phyloP scores from a whole-genome alignment of 139 green algal species.

The Gonium pectorale region DNA sequence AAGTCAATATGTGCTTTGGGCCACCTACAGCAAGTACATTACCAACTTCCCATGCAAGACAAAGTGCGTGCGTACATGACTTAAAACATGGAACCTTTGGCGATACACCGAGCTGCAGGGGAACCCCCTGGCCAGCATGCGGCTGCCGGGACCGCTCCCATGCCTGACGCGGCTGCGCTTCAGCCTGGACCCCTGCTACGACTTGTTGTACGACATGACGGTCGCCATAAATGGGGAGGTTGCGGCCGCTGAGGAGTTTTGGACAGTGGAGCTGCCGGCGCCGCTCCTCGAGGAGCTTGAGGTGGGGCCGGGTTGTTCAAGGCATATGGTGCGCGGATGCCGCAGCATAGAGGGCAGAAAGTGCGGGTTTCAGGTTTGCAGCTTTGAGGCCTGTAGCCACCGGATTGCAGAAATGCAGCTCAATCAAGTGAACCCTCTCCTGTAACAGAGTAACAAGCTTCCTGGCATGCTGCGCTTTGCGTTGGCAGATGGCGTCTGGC shows the following conservation, averaged over 20 bases:
- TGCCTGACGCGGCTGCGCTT: conserved; percentile 11
- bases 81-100: no score
- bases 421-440: neutral
- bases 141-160: neutral
- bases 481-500: neutral
- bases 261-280: neutral
- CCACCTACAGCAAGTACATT: no score
- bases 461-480: neutral
- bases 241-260: conserved; percentile 20
- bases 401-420: neutral
- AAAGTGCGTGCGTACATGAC: no score
- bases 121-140: conserved; percentile 20
- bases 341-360: neutral
- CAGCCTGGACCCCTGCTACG: conserved; percentile 19
- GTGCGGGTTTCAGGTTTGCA: neutral
- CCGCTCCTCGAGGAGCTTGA: conserved; percentile 18
- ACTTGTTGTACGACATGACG: conserved; percentile 17
- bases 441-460: neutral
- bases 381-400: neutral
- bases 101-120: neutral
- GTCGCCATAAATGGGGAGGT: neutral
- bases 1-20: no score
- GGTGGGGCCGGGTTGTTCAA: neutral
- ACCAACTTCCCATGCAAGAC: no score
- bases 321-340: neutral